phyloP scores from a whole-genome alignment of 2,329 filamentous ascomycete species.

The Dothideomycetes sp. region DNA sequence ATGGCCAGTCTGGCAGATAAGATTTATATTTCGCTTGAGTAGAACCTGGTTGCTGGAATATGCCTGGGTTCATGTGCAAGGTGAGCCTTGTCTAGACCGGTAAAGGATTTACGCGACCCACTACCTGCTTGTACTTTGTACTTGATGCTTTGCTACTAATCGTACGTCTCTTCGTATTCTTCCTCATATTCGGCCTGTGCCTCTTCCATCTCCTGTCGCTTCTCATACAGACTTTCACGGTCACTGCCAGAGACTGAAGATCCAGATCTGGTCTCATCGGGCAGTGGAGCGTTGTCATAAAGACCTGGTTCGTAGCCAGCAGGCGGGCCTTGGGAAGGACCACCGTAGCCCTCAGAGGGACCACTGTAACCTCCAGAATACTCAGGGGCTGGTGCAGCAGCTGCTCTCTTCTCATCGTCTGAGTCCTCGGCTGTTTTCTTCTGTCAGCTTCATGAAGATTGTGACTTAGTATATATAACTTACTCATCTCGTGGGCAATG shows the following conservation, averaged over 20 bases:
- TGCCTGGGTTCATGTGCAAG: too few relatives aligned
- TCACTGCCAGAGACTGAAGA: conserved; percentile 32
- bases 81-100: too few relatives aligned
- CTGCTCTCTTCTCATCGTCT: conserved; percentile 19
- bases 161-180: conserved; percentile 35
- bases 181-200: conserved; percentile 42
- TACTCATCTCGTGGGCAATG: conserved; percentile 46
- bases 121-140: too few relatives aligned
- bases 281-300: conserved; percentile 7
- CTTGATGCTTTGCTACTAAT: conserved; percentile 5
- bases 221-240: conserved; percentile 37
- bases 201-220: conserved; percentile 26
- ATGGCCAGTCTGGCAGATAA: too few relatives aligned
- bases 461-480: conserved; percentile 15
- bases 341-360: conserved; percentile 10
- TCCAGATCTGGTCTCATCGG: conserved; percentile 6
- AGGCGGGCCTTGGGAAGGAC: neutral
- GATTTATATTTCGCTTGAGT: too few relatives aligned
- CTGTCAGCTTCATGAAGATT: conserved; percentile 10
- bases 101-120: too few relatives aligned
- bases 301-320: conserved; percentile 6
- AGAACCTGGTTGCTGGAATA: too few relatives aligned
- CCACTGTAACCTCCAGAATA: conserved; percentile 10
- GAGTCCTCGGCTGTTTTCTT: conserved; percentile 18
- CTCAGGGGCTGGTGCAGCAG: neutral